A percentile compares a stretch with the other conserved stretches of the same genome.
phyloP scores from a whole-genome alignment of 2,329 filamentous ascomycete species.

The Aspergillus thermomutatus region DNA sequence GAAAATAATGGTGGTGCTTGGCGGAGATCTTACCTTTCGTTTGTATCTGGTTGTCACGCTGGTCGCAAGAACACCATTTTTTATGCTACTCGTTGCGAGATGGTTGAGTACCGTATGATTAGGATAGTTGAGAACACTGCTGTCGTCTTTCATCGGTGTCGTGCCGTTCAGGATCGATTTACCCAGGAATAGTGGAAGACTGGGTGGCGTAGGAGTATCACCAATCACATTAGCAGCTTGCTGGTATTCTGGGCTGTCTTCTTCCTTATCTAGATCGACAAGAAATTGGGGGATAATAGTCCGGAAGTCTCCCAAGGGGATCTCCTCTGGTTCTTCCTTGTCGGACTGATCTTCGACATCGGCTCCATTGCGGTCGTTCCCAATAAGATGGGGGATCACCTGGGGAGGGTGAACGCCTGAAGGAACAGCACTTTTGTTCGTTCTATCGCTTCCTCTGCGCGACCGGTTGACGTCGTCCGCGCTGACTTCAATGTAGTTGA shows the following conservation, averaged over 20 bases:
- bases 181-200: slow-evolving; percentile 82
- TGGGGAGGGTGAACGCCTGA: slow-evolving; percentile 45
- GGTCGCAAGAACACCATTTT: slow-evolving; percentile 90
- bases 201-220: slow-evolving; percentile 78
- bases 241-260: slow-evolving; percentile 71
- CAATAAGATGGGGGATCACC: slow-evolving; percentile 36
- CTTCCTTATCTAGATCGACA: slow-evolving; percentile 75
- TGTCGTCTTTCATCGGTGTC: slow-evolving; percentile 94
- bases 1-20: not conserved
- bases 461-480: slow-evolving; percentile 60
- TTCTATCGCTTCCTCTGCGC: slow-evolving; percentile 34
- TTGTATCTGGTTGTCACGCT: slow-evolving; percentile 97
- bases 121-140: slow-evolving; percentile 92
- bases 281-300: slow-evolving; percentile 78
- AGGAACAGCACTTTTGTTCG: slow-evolving; percentile 32
- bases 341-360: slow-evolving; percentile 44
- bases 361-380: slow-evolving; percentile 29
- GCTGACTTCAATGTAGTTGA: slow-evolving; percentile 96
- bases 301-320: slow-evolving; percentile 62
- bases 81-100: slow-evolving; percentile 95
- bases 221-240: slow-evolving; percentile 71
- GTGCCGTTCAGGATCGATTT: slow-evolving; percentile 93
- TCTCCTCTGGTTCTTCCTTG: slow-evolving; percentile 51
- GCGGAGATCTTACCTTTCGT: slow-evolving; percentile 59
- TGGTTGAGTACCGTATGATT: slow-evolving; percentile 98